A percentile compares a stretch with the other conserved stretches of the same genome.
Evolutionary conservation across 768 basidiomycete genomes (phyloP).

Genomic region (Kwoniella newhampshirensis): DNA sequence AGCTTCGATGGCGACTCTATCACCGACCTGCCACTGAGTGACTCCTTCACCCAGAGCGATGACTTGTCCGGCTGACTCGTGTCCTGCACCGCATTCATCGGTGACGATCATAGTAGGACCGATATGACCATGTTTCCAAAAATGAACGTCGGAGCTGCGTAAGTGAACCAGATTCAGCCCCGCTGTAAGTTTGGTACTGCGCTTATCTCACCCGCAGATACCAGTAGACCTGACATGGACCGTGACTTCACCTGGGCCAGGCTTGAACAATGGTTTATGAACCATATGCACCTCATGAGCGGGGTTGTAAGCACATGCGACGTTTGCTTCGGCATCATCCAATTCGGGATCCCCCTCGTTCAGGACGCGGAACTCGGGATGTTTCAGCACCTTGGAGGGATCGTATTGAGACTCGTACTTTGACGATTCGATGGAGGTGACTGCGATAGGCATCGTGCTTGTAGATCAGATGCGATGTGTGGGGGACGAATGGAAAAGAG

Average conservation of each 20-base stretch:
- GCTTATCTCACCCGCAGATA: constrained; percentile 53
- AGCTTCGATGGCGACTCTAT: constrained; percentile 52
- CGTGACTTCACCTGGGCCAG: constrained; percentile 45
- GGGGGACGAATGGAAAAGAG: too few relatives aligned
- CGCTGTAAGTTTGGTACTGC: neutral
- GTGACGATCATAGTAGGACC: constrained; percentile 53
- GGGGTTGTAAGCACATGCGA: constrained; percentile 52
- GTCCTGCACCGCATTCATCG: constrained; percentile 51
- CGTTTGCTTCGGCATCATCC: constrained; percentile 41
- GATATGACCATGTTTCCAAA: constrained; percentile 55
- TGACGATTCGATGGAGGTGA: constrained; percentile 5
- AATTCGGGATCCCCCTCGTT: constrained; percentile 28
- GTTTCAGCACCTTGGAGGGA: constrained; percentile 48
- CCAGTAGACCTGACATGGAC: constrained; percentile 55
- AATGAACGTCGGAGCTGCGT: constrained; percentile 51
- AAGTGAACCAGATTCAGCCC: neutral
- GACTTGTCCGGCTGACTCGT: constrained; percentile 55
- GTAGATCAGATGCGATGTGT: too few relatives aligned
- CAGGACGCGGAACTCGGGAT: constrained; percentile 52
- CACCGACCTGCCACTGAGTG: constrained; percentile 50
- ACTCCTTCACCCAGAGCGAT: constrained; percentile 53
- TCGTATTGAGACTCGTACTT: constrained; percentile 48
- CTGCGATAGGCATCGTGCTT: too few relatives aligned
- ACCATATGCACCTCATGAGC: constrained; percentile 53
- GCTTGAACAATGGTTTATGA: constrained; percentile 48